Evolutionary conservation across 768 basidiomycete genomes (phyloP), one percentile per base, ranked within the genome.

Genomic region (Mrakia blollopis): DNA sequence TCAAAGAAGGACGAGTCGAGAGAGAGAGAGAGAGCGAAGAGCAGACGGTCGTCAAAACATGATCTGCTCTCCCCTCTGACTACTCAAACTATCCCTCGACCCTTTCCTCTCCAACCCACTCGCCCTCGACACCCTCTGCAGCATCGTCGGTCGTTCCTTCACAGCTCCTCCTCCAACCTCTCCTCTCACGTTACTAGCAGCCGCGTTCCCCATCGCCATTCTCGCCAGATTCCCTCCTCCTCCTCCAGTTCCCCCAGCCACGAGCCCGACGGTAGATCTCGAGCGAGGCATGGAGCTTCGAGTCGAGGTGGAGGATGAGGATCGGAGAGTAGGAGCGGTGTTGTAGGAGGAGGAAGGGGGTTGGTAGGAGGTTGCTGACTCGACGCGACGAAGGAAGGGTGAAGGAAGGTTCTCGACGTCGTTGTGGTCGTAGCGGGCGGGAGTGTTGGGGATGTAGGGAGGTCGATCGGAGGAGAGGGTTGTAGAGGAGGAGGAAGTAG

Each of bases 131-230:
- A 52, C 57, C 21, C 72, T 44, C 62, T 52, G 65, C 69, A 61
- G 39, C 32, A 25, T 67, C 32, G 52, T 39, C 47, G 54, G 77
- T 61, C 76, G 69, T 47, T 54, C 60, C 39, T 72, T 35, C 52
- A 32, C 67, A 23, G 39, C 75, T 18, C 37, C 44, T 32, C 65
- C 52, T 28, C 52, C 67, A n/a, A 35, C 67, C 30, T 52, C 54
- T 47, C 52, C 62, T 30, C 44, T 44, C 16, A 44, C 41, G 23
- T 74, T 61, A 7, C 28, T 50, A 0, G 68, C 67, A 25, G 67
- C 75, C 4, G 67, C 69, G 50, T 78, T 78, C 30, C 73, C 77
- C 73, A 78, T 71, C 47, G 77, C 73, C 73, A 74, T 70, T 5
- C 77, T 54, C 4, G 77, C 77, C 5, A 78, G 32, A 23, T 62